Percentiles rank a stretch among this genome's conserved stretches.
These are phyloP conservation scores for Xanthoconium purpureum DNA, from an alignment of 768 basidiomycete species.

Conservation along the genomic window DNA sequence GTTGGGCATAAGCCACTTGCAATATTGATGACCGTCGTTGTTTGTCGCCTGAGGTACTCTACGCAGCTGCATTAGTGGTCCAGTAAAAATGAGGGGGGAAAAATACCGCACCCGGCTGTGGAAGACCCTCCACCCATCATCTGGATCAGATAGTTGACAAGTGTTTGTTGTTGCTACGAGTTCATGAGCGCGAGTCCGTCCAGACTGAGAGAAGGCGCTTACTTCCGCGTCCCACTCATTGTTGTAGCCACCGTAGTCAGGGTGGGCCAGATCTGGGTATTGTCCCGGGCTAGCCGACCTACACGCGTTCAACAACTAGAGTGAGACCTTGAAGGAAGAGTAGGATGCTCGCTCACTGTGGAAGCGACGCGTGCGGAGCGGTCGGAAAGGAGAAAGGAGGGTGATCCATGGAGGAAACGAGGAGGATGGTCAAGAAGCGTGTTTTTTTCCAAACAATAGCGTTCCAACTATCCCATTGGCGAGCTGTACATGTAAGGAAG, in stretches of 20 bases:
- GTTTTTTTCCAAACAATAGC: neutral
- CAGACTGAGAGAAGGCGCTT: neutral
- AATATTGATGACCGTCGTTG: neutral
- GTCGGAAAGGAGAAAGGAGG: neutral
- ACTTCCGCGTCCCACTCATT: conserved; percentile 4
- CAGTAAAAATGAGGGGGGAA: neutral
- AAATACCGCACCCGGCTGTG: neutral
- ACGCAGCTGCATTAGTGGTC: neutral
- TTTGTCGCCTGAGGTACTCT: neutral
- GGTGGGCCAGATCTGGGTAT: neutral
- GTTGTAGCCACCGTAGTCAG: neutral
- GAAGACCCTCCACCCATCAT: neutral
- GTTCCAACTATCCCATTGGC: conserved; percentile 11
- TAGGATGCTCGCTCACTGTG: neutral
- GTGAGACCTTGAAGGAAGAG: too few relatives aligned
- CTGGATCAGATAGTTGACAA: neutral
- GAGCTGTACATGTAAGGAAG: neutral
- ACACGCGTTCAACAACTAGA: too few relatives aligned
- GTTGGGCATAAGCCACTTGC: conserved; percentile 3
- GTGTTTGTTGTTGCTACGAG: neutral
- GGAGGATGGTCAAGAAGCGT: neutral
- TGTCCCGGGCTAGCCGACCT: too few relatives aligned
- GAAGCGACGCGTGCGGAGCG: too few relatives aligned
- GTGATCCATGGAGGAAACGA: neutral
- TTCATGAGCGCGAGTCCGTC: neutral